Evolutionary conservation across 2,329 filamentous ascomycete genomes (phyloP).

Genomic region (Dactylellina cionopaga): DNA sequence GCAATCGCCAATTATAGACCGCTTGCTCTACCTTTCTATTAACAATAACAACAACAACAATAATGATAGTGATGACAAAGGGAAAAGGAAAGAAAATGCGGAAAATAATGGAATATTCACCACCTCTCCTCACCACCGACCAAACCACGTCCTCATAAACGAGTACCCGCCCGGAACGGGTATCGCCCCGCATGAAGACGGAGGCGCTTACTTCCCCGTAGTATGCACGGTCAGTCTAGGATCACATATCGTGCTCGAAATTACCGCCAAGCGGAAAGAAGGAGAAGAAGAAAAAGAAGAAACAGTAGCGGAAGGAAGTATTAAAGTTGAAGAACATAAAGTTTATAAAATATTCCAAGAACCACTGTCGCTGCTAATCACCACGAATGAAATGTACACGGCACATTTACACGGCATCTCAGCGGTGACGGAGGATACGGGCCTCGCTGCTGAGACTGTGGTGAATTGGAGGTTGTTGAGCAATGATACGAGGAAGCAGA

Average conservation of each 20-base stretch:
- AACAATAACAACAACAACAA: neutral
- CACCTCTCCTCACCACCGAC: conserved; percentile 75
- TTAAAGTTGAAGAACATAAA: conserved; percentile 53
- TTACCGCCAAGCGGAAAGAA: conserved; percentile 64
- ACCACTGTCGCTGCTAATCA: conserved; percentile 70
- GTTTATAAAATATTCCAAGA: conserved; percentile 65
- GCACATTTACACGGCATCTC: conserved; percentile 79
- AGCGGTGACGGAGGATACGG: conserved; percentile 72
- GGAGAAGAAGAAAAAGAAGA: conserved; percentile 60
- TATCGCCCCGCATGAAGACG: conserved; percentile 98
- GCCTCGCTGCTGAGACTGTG: conserved; percentile 71
- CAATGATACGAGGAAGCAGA: conserved; percentile 61
- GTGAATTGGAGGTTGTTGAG: conserved; percentile 77
- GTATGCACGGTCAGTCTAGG: conserved; percentile 92
- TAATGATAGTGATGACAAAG: neutral
- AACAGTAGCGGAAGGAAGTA: conserved; percentile 63
- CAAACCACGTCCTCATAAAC: conserved; percentile 94
- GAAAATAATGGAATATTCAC: conserved; percentile 66
- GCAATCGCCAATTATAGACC: conserved; percentile 73
- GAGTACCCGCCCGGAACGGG: conserved; percentile 88
- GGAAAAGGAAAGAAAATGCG: neutral
- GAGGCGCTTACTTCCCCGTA: conserved; percentile 82
- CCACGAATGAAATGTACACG: conserved; percentile 74
- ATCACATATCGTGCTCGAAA: conserved; percentile 77
- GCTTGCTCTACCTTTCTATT: conserved; percentile 59